Base-by-base conservation (phyloP, 2,329 filamentous ascomycete species). In the Berkeleyomyces basicola region DNA sequence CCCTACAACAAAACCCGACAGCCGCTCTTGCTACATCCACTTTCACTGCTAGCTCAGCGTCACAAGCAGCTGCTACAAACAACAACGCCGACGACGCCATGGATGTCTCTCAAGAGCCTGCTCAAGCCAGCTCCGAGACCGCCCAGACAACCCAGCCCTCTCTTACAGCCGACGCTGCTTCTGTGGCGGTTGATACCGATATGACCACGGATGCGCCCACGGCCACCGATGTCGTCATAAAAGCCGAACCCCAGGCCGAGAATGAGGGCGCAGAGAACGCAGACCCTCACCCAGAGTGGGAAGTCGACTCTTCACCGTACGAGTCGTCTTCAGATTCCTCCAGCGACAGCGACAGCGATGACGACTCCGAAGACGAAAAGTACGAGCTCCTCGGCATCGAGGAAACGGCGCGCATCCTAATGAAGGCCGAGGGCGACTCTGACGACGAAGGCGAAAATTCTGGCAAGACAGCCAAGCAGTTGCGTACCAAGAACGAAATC, bases 401-500 rank as follows among this genome's bases (percentile, higher is more conserved):
- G 69, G 90, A 95, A 71, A 86, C 88, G 63, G 90, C 88, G 0
- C 85, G 86, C 42, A 83, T 95, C 58, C 77, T 97, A 31, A 95
- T 97, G 89, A 81, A 86, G 66, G 87, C 82, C 51, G 90, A 92
- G 66, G 84, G 79, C 40, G 88, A 84, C 1, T 90, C 87, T 1
- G 90, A 93, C 62, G 87, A 91, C 61, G 90, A 90, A 67, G 75
- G 74, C 51, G 73, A 74, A 59, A 71, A 74, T 7, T 68, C 74
- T 43, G 71, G 69, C 42, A 64, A 62, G 37, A 14, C 60, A 3
- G 67, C 70, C 7, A 69, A 74, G 1, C 80, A 82, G 53, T 74
- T 95, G 53, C 83, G 87, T 64, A 96, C 90, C 0, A 86, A 89
- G 70, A 96, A 97, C 71, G 93, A 99, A 72, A 65, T 82, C 14